Base-by-base conservation (phyloP, 495 filamentous ascomycete genomes). In the Neurospora sp. region DNA sequence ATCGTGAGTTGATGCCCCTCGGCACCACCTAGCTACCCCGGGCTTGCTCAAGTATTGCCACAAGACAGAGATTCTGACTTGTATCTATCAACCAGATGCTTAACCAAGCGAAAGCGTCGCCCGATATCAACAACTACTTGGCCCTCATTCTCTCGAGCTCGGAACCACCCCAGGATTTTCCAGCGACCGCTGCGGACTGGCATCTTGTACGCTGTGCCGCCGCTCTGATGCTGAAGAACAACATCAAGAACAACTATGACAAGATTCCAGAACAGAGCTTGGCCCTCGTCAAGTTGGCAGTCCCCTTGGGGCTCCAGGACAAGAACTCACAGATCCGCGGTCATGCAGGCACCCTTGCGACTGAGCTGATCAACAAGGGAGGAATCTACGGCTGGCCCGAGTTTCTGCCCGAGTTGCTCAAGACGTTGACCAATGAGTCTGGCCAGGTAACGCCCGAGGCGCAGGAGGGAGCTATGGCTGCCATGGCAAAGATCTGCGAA, bases 71-170 rank as follows among this genome's bases (percentile, higher is more conserved):
- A 45, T 73, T 72, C 81, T 81, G 74, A 82, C 75, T 44, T 42
- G 68, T 74, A 39, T 69, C 69, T 35, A 35, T 37, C 44, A 39
- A 73, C 71, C 78, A 99, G 96, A 96, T 98, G 94, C 92, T 99
- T 76, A 86, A 89, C 71, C 92, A 96, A 85, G 96, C 96, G 42
- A 95, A 94, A 80, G 84, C 88, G 16, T 96, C 90, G 18, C 95
- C 95, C 9, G 95, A 98, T 80, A 93, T 98, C 85, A 93, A 95
- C 82, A 98, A 98, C 82, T 99, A 99, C 80, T 88, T 99, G 68
- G 91, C 93, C 69, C 98, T 94, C 79, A 87, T 99, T 22, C 92
- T 96, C 80, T 92, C 91, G 69, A 93, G 89, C 70, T 81, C 88
- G 71, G 85, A 89, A 72, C 82, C 86, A 41, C 89, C 91, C 18